These are phyloP conservation scores for Diaporthe eres DNA, from an alignment of 2,329 filamentous ascomycete species.

Conservation along the genomic window DNA sequence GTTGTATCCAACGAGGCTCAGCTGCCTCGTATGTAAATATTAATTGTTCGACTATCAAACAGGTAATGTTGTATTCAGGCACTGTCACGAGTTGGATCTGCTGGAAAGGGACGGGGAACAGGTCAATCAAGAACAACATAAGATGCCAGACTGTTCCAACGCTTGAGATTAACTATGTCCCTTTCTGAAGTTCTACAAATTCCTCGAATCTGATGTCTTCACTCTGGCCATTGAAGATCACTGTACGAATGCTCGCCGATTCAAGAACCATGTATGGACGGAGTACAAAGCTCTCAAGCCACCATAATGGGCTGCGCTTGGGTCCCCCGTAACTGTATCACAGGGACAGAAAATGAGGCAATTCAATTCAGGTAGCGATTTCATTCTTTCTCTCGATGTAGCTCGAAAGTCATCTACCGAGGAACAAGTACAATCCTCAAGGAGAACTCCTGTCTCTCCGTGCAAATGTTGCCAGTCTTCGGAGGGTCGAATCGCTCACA, in stretches of 20 bases:
- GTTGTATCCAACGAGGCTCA: no score
- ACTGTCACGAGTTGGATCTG: no score
- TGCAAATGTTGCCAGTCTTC: slow-evolving; percentile 24
- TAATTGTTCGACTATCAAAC: neutral
- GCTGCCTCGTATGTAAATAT: no score
- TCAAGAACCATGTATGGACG: neutral
- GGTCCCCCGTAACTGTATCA: neutral
- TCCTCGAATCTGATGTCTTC: neutral
- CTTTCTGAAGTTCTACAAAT: neutral
- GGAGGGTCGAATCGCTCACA: slow-evolving; percentile 21
- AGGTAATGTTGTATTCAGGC: neutral
- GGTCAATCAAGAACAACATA: neutral
- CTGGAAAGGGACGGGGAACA: neutral
- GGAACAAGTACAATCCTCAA: neutral
- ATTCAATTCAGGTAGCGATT: neutral
- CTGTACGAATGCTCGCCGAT: no score
- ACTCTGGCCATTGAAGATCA: neutral
- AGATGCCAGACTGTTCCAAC: neutral
- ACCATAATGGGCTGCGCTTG: no score
- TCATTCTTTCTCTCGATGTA: slow-evolving; percentile 15
- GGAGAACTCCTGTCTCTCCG: neutral
- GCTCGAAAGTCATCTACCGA: slow-evolving; percentile 18
- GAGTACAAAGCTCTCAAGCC: neutral
- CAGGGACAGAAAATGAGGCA: neutral
- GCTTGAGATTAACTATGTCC: neutral